phyloP scores from a whole-genome alignment of 768 basidiomycete genomes.

The Auriscalpium vulgare region DNA sequence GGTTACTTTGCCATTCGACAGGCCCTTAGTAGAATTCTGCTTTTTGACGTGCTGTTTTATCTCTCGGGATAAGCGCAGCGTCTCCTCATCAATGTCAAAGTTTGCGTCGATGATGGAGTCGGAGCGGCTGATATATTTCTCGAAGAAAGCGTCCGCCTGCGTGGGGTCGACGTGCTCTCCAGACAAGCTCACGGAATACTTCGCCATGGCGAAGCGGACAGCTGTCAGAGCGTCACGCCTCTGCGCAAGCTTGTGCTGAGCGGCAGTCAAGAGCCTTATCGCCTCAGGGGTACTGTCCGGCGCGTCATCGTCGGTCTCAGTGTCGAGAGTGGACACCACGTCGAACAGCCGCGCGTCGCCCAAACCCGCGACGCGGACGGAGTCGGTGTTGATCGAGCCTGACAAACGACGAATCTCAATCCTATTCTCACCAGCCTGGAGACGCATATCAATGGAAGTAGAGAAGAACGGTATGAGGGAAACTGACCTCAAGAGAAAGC shows the following conservation, averaged over 20 bases:
- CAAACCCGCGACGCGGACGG: slow-evolving; percentile 46
- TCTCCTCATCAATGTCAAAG: slow-evolving; percentile 28
- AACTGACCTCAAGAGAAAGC: slow-evolving; percentile 40
- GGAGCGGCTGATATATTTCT: slow-evolving; percentile 31
- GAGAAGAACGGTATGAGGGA: not conserved
- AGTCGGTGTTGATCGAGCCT: slow-evolving; percentile 41
- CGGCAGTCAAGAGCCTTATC: slow-evolving; percentile 22
- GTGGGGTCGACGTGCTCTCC: slow-evolving; percentile 33
- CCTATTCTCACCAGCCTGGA: slow-evolving; percentile 45
- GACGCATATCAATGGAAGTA: not conserved
- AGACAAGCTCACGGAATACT: slow-evolving; percentile 35
- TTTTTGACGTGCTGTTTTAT: slow-evolving; percentile 30
- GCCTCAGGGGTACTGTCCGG: slow-evolving; percentile 17
- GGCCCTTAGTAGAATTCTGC: slow-evolving; percentile 16
- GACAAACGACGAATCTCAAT: slow-evolving; percentile 43
- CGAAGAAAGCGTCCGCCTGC: slow-evolving; percentile 35
- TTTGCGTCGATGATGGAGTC: slow-evolving; percentile 28
- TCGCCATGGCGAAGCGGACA: slow-evolving; percentile 34
- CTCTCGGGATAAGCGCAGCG: slow-evolving; percentile 25
- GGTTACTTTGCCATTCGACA: slow-evolving; percentile 25
- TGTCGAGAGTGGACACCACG: slow-evolving; percentile 39
- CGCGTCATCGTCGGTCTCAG: slow-evolving; percentile 13
- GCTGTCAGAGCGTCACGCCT: slow-evolving; percentile 33
- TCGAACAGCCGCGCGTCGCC: slow-evolving; percentile 43
- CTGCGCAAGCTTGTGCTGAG: slow-evolving; percentile 28